A percentile compares a stretch with the other conserved stretches of the same genome.
Conservation (phyloP, 148 eudicot species). For the Vaccinium corymbosum region DNA sequence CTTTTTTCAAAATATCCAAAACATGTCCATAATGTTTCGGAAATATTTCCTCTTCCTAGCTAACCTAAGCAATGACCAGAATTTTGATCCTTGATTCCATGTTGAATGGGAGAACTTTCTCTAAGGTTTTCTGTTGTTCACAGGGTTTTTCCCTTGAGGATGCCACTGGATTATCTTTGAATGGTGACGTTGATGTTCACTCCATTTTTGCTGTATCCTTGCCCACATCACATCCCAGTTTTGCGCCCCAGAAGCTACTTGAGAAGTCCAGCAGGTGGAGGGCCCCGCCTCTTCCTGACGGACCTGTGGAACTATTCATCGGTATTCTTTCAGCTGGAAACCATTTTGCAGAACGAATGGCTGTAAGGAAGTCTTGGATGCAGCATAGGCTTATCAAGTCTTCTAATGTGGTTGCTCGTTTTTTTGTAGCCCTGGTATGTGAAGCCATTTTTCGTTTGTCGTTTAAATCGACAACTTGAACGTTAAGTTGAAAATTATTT, state of each 20-base stretch:
- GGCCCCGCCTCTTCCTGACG: constrained; percentile 63
- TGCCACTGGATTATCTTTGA: constrained; percentile 81
- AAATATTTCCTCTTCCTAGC: neutral
- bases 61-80: neutral
- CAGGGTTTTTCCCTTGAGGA: constrained; percentile 88
- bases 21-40: neutral
- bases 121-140: constrained; percentile 22
- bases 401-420: constrained; percentile 75
- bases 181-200: constrained; percentile 73
- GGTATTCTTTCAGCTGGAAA: constrained; percentile 91
- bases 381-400: constrained; percentile 70
- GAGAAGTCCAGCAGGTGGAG: constrained; percentile 68
- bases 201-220: constrained; percentile 76
- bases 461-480: neutral
- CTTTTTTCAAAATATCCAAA: neutral
- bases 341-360: constrained; percentile 95
- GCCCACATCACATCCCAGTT: constrained; percentile 83
- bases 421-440: constrained; percentile 89
- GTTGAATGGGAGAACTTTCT: constrained; percentile 1
- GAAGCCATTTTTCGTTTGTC: neutral
- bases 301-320: constrained; percentile 66
- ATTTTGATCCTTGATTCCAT: neutral
- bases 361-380: constrained; percentile 93
- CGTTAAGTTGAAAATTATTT: neutral
- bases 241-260: constrained; percentile 68